Evolutionary conservation across 768 basidiomycete genomes (phyloP).

Genomic region (Phlegmacium glaucopus): DNA sequence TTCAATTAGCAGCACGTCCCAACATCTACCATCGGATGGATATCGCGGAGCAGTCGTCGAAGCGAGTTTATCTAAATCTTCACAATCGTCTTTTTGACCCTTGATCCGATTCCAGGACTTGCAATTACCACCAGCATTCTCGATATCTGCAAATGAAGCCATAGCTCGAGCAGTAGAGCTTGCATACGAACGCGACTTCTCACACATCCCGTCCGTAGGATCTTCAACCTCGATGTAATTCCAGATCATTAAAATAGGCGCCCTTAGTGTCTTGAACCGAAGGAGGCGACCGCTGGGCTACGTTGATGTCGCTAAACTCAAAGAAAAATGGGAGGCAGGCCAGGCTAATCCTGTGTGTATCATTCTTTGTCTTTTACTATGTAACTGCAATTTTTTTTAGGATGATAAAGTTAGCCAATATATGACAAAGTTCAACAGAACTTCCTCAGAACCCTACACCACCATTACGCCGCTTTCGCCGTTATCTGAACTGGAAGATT

Average conservation of each 20-base stretch:
- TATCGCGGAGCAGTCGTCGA: conserved; percentile 92
- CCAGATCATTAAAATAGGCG: neutral
- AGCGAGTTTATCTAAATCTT: conserved; percentile 33
- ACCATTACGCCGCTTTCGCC: conserved; percentile 80
- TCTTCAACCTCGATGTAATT: neutral
- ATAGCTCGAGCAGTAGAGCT: conserved; percentile 78
- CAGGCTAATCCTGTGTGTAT: conserved; percentile 62
- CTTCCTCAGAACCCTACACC: conserved; percentile 62
- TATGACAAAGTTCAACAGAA: conserved; percentile 75
- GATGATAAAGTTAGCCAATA: conserved; percentile 66
- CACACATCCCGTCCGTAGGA: conserved; percentile 74
- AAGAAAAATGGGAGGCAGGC: conserved; percentile 75
- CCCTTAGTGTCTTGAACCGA: conserved; percentile 66
- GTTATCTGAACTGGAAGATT: conserved; percentile 77
- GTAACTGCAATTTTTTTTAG: conserved; percentile 30
- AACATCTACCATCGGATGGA: conserved; percentile 37
- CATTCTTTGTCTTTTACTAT: neutral
- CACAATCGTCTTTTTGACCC: neutral
- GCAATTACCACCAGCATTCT: conserved; percentile 85
- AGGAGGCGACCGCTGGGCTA: conserved; percentile 80
- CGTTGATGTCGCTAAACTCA: conserved; percentile 72
- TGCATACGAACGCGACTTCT: conserved; percentile 93
- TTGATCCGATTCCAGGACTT: conserved; percentile 48
- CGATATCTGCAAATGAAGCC: conserved; percentile 66
- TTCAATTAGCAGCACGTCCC: conserved; percentile 10